These are phyloP conservation scores for Fusarium albosuccineum DNA, from an alignment of 2,329 filamentous ascomycete genomes.

Conservation along the genomic window DNA sequence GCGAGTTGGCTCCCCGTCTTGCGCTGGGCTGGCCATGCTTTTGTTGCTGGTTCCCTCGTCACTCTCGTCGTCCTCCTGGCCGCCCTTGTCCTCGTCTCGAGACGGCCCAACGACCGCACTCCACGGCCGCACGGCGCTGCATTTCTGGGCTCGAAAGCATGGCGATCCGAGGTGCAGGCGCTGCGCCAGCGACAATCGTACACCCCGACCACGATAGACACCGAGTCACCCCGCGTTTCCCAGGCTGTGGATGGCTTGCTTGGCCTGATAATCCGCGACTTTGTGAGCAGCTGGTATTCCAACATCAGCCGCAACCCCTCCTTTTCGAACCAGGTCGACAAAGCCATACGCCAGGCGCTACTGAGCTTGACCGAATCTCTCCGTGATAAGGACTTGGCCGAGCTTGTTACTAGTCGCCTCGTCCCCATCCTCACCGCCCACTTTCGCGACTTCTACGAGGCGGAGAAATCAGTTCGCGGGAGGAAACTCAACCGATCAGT, in stretches of 20 bases:
- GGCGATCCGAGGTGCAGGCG: conserved; percentile 77
- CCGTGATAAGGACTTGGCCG: conserved; percentile 83
- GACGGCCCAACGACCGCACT: conserved; percentile 58
- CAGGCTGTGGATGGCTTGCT: conserved; percentile 84
- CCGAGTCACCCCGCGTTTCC: conserved; percentile 82
- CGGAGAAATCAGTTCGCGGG: conserved; percentile 87
- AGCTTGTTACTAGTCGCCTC: conserved; percentile 82
- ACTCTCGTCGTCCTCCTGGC: conserved; percentile 68
- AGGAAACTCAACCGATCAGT: conserved; percentile 89
- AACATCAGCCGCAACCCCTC: conserved; percentile 84
- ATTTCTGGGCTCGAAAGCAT: conserved; percentile 74
- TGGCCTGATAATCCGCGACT: conserved; percentile 82
- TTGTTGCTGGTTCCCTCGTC: conserved; percentile 76
- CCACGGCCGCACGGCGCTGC: conserved; percentile 61
- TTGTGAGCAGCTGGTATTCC: conserved; percentile 89
- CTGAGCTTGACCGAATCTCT: conserved; percentile 78
- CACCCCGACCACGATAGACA: conserved; percentile 76
- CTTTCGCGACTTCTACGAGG: conserved; percentile 90
- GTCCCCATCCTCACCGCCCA: conserved; percentile 91
- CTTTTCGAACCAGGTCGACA: conserved; percentile 91
- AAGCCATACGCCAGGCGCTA: conserved; percentile 79
- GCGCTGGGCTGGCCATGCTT: conserved; percentile 88
- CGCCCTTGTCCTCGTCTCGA: conserved; percentile 67
- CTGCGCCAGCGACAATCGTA: conserved; percentile 77
- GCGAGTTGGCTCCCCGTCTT: conserved; percentile 86